Evolutionary conservation across 2,329 filamentous ascomycete species (phyloP), one percentile per base, ranked within the genome.

Genomic region (Tothia fuscella): DNA sequence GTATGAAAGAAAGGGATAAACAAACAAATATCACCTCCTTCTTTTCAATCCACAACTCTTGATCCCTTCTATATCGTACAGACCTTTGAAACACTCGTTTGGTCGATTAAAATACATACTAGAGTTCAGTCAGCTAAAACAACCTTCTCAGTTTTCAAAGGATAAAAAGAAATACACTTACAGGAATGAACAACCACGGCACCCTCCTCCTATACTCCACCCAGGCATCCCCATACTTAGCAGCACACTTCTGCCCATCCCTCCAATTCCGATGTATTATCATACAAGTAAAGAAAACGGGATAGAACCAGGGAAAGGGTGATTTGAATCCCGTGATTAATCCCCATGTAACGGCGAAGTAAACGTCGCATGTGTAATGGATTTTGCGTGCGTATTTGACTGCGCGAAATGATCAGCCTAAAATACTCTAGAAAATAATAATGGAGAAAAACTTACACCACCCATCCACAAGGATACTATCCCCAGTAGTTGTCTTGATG

Each of bases 251-350:
- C 57, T 81, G 69, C 46, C 88, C 83, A 56, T 93, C 85, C 46
- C 85, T 71, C 49, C 67, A 66, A 4, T 83, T 80, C 45, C 85
- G 80, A 60, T 93, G 85, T 7, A 77, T 68, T 54, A 91, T 89
- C 83, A 89, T 89, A 50, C 64, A 63, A 14, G 69, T 67, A 58
- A 93, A 93, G 67, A 93, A 93, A 26, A 82, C 60, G 0, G 83
- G 81, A 57, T 93, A 89, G 62, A 93, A 91, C 83, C 85, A 93
- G 1, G 85, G 85, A 63, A 89, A 88, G 0, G 84, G 83, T 55
- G 79, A 85, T 26, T 68, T 67, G 63, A 89, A 88, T 9, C 84
- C 84, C 3, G 81, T 86, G 50, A 89, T 79, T n/a, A 88, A 61
- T 19, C 78, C 84, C 84, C 84, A 91, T 47, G 68, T 74, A 42